phyloP scores from a whole-genome alignment of 2,329 filamentous ascomycete species.

The Aaosphaeria pasadenensis region DNA sequence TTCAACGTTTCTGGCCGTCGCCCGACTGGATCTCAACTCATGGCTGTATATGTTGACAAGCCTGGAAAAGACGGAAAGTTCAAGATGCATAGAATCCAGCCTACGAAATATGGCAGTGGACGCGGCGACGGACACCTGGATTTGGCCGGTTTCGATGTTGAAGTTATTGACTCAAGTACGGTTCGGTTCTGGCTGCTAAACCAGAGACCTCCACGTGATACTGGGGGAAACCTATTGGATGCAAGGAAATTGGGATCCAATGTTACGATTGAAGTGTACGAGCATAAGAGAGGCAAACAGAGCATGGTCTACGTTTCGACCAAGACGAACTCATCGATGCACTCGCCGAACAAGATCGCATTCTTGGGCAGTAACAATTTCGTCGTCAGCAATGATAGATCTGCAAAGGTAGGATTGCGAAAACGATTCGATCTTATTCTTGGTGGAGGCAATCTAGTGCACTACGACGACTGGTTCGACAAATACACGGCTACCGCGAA shows the following conservation, averaged over 20 bases:
- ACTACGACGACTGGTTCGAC: constrained; percentile 5
- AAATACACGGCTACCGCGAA: constrained; percentile 1
- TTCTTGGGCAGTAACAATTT: constrained; percentile 9
- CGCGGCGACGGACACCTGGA: constrained; percentile 7
- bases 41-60: constrained; percentile 11
- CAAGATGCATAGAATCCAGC: constrained; percentile 8
- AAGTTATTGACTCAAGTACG: constrained; percentile 4
- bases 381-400: constrained; percentile 7
- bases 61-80: constrained; percentile 7
- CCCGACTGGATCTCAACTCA: constrained; percentile 4
- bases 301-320: constrained; percentile 6
- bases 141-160: constrained; percentile 7
- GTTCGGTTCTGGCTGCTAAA: constrained; percentile 11
- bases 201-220: constrained; percentile 7
- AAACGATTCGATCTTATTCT: constrained; percentile 6
- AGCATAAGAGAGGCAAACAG: constrained; percentile 3
- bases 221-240: constrained; percentile 2
- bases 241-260: constrained; percentile 5
- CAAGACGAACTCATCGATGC: not conserved
- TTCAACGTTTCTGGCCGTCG: constrained; percentile 8
- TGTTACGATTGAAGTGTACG: constrained; percentile 9
- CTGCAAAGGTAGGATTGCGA: constrained; percentile 1
- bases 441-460: constrained; percentile 5
- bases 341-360: constrained; percentile 8
- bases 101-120: constrained; percentile 1